Conservation (phyloP, 768 basidiomycete genomes). For the Boletellus ananas region DNA sequence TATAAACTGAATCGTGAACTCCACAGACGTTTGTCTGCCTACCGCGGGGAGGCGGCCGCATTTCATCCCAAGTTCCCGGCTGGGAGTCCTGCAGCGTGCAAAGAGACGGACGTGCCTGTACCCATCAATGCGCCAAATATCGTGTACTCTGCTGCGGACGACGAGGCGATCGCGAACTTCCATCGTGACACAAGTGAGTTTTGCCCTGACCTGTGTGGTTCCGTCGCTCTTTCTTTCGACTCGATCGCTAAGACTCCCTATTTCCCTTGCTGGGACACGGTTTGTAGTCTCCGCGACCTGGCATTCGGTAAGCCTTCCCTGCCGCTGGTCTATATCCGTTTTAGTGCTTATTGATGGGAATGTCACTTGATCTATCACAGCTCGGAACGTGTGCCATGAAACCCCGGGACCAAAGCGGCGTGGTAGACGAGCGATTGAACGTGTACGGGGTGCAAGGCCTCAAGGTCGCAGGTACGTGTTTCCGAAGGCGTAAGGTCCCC, state of each 20-base stretch:
- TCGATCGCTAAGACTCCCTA: background rate
- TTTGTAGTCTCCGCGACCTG: background rate
- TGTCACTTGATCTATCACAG: too few species aligned
- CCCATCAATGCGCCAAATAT: conserved; percentile 27
- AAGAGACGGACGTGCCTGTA: conserved; percentile 15
- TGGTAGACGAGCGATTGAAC: conserved; percentile 12
- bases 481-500: too few species aligned
- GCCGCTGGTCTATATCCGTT: too few species aligned
- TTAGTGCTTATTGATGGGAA: too few species aligned
- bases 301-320: background rate
- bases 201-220: background rate
- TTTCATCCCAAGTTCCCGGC: conserved; percentile 25
- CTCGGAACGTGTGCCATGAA: too few species aligned
- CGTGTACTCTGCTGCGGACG: conserved; percentile 31
- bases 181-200: conserved; percentile 4
- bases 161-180: conserved; percentile 30
- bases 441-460: conserved; percentile 4
- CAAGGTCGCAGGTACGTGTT: conserved; percentile 4
- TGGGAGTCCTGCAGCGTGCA: conserved; percentile 25
- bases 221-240: background rate
- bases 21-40: conserved; percentile 45
- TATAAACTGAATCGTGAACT: conserved; percentile 56
- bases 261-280: background rate
- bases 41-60: conserved; percentile 9
- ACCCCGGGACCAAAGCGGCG: background rate